Conservation (phyloP, 164 flowering plant species). For the Santalum album region DNA sequence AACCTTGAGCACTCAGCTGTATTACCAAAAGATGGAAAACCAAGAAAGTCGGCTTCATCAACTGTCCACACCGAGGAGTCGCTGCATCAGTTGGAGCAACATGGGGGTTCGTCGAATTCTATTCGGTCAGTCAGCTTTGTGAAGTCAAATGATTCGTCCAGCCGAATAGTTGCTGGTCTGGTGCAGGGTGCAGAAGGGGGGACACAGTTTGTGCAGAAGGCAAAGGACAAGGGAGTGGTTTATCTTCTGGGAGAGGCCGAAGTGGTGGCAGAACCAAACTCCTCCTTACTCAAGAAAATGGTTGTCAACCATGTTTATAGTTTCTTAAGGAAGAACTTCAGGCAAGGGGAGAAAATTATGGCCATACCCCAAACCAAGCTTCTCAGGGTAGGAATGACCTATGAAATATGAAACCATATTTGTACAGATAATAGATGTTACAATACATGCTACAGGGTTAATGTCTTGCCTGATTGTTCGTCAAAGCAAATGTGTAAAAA, state of each 20-base stretch:
- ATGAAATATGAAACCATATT: slow-evolving; percentile 37
- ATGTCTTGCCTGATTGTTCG: neutral
- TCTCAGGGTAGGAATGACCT: slow-evolving; percentile 75
- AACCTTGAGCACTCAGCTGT: slow-evolving; percentile 13
- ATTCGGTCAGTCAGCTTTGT: slow-evolving; percentile 7
- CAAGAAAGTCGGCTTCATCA: slow-evolving; percentile 13
- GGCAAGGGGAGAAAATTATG: slow-evolving; percentile 45
- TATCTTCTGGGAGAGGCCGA: slow-evolving; percentile 71
- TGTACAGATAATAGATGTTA: neutral
- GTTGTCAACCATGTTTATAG: slow-evolving; percentile 45
- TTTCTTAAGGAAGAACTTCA: slow-evolving; percentile 56
- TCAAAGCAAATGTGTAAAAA: too few species aligned
- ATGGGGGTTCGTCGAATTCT: slow-evolving; percentile 26
- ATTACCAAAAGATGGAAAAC: slow-evolving; percentile 12
- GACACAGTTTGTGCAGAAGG: slow-evolving; percentile 39
- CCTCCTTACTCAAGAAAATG: slow-evolving; percentile 44
- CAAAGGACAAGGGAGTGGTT: slow-evolving; percentile 53
- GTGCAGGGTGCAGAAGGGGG: slow-evolving; percentile 40
- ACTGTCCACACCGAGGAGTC: slow-evolving; percentile 21
- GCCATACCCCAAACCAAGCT: slow-evolving; percentile 48
- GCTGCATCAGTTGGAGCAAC: slow-evolving; percentile 9
- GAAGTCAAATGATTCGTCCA: slow-evolving; percentile 25
- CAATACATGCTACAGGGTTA: neutral
- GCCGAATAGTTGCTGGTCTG: slow-evolving; percentile 10
- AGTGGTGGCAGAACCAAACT: slow-evolving; percentile 43